Evolutionary conservation across 768 basidiomycete species (phyloP).

Genomic region (Podaxis mareebaensis): DNA sequence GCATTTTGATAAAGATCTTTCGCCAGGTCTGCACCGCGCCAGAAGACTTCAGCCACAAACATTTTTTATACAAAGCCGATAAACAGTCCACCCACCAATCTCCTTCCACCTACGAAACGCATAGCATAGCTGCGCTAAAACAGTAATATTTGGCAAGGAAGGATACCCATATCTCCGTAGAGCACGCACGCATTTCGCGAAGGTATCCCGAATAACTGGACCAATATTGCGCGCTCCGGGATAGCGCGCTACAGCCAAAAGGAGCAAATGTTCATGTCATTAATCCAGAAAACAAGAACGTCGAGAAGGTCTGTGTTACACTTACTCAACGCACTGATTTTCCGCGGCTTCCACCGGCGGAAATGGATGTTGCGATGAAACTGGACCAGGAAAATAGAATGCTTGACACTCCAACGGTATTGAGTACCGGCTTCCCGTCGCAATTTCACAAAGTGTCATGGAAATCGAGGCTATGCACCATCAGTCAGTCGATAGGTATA

Average conservation of each 20-base stretch:
- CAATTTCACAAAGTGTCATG: slow-evolving; percentile 80
- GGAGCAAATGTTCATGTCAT: slow-evolving; percentile 1
- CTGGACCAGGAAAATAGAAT: slow-evolving; percentile 27
- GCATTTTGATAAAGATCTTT: slow-evolving; percentile 58
- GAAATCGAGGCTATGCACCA: slow-evolving; percentile 59
- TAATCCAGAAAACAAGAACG: background rate
- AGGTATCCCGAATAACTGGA: slow-evolving; percentile 85
- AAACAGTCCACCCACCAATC: slow-evolving; percentile 49
- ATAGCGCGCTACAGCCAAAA: slow-evolving; percentile 54
- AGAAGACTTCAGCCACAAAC: slow-evolving; percentile 16
- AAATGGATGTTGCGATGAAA: slow-evolving; percentile 18
- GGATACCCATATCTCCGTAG: slow-evolving; percentile 13
- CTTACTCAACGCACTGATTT: slow-evolving; percentile 35
- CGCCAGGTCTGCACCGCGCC: slow-evolving; percentile 14
- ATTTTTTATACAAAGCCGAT: slow-evolving; percentile 18
- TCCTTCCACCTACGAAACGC: slow-evolving; percentile 75
- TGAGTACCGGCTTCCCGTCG: slow-evolving; percentile 68
- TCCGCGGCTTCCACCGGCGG: slow-evolving; percentile 36
- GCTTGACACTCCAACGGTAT: slow-evolving; percentile 64
- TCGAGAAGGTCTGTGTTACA: background rate
- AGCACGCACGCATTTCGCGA: slow-evolving; percentile 68
- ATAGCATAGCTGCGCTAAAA: slow-evolving; percentile 71
- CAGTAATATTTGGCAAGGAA: background rate
- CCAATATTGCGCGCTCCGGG: slow-evolving; percentile 81
- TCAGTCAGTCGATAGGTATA: background rate